Evolutionary conservation across 192 early-diverging fungal species (phyloP).

Genomic region (Piromyces sp.): DNA sequence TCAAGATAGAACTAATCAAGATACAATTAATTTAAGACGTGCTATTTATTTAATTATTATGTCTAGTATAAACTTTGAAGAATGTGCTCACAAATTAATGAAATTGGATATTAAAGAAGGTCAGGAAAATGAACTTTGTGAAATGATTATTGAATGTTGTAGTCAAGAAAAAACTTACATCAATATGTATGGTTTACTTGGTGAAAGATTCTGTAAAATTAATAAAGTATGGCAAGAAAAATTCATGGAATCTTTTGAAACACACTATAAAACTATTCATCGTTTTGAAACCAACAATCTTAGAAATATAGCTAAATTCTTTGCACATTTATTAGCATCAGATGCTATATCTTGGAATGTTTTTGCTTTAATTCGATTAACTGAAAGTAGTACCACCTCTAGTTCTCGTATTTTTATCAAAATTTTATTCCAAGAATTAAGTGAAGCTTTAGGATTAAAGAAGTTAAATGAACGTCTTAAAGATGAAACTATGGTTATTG

Average conservation of each 20-base stretch:
- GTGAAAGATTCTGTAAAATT: constrained; percentile 80
- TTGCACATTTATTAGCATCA: constrained; percentile 68
- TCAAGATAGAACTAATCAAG: constrained; percentile 76
- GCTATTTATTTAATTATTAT: constrained; percentile 93
- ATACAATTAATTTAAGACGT: constrained; percentile 69
- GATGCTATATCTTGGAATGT: constrained; percentile 75
- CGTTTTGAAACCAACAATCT: constrained; percentile 81
- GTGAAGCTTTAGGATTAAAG: constrained; percentile 63
- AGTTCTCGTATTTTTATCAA: constrained; percentile 94
- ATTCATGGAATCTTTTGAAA: constrained; percentile 60
- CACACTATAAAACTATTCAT: constrained; percentile 80
- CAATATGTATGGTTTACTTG: constrained; percentile 80
- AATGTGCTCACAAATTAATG: constrained; percentile 87
- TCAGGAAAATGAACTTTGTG: constrained; percentile 55
- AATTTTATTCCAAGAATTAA: constrained; percentile 79
- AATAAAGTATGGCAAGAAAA: constrained; percentile 57
- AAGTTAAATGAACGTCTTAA: constrained; percentile 47
- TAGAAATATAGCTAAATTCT: constrained; percentile 82
- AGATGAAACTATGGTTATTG: constrained; percentile 40
- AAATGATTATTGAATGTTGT: constrained; percentile 96
- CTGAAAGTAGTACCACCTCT: constrained; percentile 88
- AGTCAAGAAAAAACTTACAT: constrained; percentile 88
- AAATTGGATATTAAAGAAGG: constrained; percentile 64
- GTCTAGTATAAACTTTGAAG: constrained; percentile 87
- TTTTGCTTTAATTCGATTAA: constrained; percentile 58